These are phyloP conservation scores for Stephania cephalantha DNA, from an alignment of 164 flowering plant genomes.

Conservation along the genomic window DNA sequence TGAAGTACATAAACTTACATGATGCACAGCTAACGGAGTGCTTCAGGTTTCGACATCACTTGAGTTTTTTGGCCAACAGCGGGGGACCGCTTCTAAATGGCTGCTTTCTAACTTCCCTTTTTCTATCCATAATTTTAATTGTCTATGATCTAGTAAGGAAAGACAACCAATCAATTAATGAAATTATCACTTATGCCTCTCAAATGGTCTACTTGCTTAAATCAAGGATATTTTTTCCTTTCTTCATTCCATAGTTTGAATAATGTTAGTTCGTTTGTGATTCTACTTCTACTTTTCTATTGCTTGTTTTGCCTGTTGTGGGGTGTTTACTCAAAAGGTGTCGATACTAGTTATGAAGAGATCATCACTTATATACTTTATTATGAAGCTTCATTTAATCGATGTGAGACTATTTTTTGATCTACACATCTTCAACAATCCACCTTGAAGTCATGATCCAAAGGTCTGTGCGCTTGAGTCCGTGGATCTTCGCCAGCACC, in stretches of 20 bases:
- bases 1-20: slow-evolving; percentile 7
- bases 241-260: background rate
- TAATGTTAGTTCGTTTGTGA: background rate
- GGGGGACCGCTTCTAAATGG: background rate
- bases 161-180: background rate
- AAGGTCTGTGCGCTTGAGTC: no score
- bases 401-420: no score
- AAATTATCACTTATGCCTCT: background rate
- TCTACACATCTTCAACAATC: no score
- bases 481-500: no score
- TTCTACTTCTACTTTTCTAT: background rate
- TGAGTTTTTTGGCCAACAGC: background rate
- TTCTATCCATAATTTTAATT: background rate
- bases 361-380: no score
- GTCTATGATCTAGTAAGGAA: background rate
- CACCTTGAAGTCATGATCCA: no score
- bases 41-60: background rate
- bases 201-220: background rate
- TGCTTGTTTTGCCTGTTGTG: no score
- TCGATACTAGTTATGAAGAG: no score
- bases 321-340: no score
- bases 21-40: background rate
- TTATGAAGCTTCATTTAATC: no score
- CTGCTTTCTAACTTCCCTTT: background rate
- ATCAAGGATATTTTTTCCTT: background rate